phyloP scores from a whole-genome alignment of 2,329 filamentous ascomycete genomes.

The Penicillium brasilianum region DNA sequence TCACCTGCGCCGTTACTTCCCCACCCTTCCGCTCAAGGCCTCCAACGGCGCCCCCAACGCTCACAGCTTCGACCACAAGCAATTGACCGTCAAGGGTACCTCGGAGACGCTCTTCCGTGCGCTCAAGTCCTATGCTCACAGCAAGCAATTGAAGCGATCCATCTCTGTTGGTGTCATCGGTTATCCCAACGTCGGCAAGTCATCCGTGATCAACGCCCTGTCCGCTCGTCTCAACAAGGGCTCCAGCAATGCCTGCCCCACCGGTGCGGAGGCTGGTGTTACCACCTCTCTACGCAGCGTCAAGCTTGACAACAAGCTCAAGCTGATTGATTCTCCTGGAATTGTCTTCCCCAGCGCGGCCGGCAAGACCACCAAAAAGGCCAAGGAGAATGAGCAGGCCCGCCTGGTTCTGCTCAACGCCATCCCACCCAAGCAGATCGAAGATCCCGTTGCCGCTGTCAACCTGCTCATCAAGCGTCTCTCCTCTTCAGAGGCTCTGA shows the following conservation, averaged over 20 bases:
- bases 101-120: conserved; percentile 84
- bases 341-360: conserved; percentile 81
- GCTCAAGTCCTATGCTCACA: conserved; percentile 84
- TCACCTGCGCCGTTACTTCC: conserved; percentile 86
- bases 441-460: conserved; percentile 88
- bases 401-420: conserved; percentile 88
- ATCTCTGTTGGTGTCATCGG: conserved; percentile 92
- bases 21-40: conserved; percentile 85
- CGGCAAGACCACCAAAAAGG: conserved; percentile 59
- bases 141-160: conserved; percentile 83
- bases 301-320: conserved; percentile 93
- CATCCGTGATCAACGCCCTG: conserved; percentile 92
- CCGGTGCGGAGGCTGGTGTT: conserved; percentile 88
- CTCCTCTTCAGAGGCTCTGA: conserved; percentile 71
- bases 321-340: conserved; percentile 89
- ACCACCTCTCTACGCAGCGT: conserved; percentile 87
- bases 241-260: conserved; percentile 73
- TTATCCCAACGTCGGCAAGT: conserved; percentile 96
- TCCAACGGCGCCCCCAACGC: conserved; percentile 82
- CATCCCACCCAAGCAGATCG: conserved; percentile 90
- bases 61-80: conserved; percentile 88
- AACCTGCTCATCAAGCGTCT: conserved; percentile 81
- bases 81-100: conserved; percentile 84
- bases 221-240: conserved; percentile 73
- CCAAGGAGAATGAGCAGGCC: conserved; percentile 72